Evolutionary conservation across 1,284 basidiomycete species (phyloP).

Genomic region (Pseudozyma flocculosa): DNA sequence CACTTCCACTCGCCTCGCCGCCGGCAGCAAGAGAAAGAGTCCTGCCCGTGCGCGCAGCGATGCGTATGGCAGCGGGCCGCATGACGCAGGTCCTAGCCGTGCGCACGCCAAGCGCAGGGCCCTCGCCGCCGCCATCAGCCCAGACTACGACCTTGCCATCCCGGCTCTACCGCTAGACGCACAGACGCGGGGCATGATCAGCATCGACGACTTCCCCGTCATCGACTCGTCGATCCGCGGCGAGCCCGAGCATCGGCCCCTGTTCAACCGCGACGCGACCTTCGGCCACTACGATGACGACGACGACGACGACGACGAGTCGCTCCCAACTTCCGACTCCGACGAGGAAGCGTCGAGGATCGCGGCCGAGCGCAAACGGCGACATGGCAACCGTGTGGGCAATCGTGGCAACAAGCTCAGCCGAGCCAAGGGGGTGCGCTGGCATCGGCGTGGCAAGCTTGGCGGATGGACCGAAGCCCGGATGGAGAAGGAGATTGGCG

Average conservation of each 20-base stretch:
- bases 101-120: background rate
- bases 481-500: slow-evolving; percentile 46
- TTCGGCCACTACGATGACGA: background rate
- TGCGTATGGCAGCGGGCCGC: background rate
- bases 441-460: slow-evolving; percentile 50
- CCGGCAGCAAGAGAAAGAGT: background rate
- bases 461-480: slow-evolving; percentile 52
- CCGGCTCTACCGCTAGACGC: background rate
- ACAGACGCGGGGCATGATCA: slow-evolving; percentile 13
- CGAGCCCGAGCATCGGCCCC: slow-evolving; percentile 22
- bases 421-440: slow-evolving; percentile 41
- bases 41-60: background rate
- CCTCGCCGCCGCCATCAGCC: background rate
- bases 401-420: slow-evolving; percentile 56
- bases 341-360: slow-evolving; percentile 36
- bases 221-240: slow-evolving; percentile 31
- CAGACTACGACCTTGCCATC: background rate
- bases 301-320: slow-evolving; percentile 5
- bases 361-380: slow-evolving; percentile 27
- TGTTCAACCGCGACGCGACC: slow-evolving; percentile 2
- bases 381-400: slow-evolving; percentile 31
- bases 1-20: background rate
- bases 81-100: too few relatives aligned
- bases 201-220: slow-evolving; percentile 29
- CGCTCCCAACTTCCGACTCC: slow-evolving; percentile 24